Percentiles rank a stretch among this genome's conserved stretches.
Conservation (phyloP, 2,329 filamentous ascomycete genomes). For the Dactylellina haptotyla region DNA sequence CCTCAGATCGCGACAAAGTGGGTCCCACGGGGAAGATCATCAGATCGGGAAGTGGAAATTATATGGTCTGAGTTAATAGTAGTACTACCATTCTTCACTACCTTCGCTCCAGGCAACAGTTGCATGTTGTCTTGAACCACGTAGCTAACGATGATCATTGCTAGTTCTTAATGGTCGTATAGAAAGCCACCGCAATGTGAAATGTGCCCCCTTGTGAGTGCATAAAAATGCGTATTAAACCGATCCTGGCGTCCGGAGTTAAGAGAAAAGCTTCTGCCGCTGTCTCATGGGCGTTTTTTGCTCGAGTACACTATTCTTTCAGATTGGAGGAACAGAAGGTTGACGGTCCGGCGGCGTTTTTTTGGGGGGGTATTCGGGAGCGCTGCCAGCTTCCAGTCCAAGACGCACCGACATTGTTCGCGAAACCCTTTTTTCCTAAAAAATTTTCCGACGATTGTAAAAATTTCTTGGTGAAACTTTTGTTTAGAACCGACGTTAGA, state of each 20-base stretch:
- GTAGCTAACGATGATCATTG: constrained; percentile 27
- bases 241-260: constrained; percentile 36
- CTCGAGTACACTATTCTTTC: neutral
- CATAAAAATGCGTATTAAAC: constrained; percentile 36
- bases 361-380: neutral
- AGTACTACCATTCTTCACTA: neutral
- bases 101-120: constrained; percentile 11
- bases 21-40: constrained; percentile 17
- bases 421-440: neutral
- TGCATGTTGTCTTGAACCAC: constrained; percentile 8
- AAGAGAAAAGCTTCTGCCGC: constrained; percentile 28
- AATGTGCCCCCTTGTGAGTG: constrained; percentile 48
- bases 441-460: neutral
- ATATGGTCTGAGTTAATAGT: neutral
- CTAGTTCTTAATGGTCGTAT: constrained; percentile 21
- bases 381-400: too few relatives aligned
- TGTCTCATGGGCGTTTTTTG: neutral
- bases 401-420: neutral
- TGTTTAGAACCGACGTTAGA: neutral
- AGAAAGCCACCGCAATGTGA: constrained; percentile 26
- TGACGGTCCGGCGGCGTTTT: neutral
- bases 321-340: neutral
- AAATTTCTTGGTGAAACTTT: neutral
- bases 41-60: constrained; percentile 4
- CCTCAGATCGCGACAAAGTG: constrained; percentile 28